Base-by-base conservation (phyloP, 176 grass and related monocot species). In the Musa troglodytarum region DNA sequence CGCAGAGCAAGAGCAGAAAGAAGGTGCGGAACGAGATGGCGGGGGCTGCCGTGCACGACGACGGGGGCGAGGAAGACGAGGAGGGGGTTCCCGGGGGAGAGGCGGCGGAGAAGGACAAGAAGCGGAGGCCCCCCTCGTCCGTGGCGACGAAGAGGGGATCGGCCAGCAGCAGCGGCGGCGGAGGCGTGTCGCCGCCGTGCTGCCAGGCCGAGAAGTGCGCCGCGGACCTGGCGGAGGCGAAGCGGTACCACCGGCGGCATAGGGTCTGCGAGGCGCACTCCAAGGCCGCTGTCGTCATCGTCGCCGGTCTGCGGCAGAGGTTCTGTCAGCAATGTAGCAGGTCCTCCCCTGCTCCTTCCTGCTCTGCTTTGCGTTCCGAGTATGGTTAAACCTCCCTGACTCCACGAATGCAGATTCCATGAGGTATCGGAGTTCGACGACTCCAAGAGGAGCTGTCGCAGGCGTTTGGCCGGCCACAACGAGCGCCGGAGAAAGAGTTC, bases 271-370 rank as follows among this genome's bases (percentile, higher is more conserved):
- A 91, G 84, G 34, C 72, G 43, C 94, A 98, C 80, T 75, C 86
- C 43, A 98, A 93, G 82, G 86, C 86, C 4, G 53, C 82, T 58
- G 84, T 91, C 50, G 94, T 93, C 21, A 53, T 98, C 82, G 90
- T 93, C 68, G 84, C 86, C 22, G 94, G 94, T 50, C 83, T 93
- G 49, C 90, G 84, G 65, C 94, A 98, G 82, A 86, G 94, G 83
- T 98, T 98, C 84, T 98, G 94, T 81, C 94, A 98, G 84, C 94
- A 98, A 93, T 98, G 94, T 85, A 98, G 94, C 88, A 82, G 94
- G 94, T 98, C 10, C 68, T 72, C 20, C 7, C 51, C 54, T 54
- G 66, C 17, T 9, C 54, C 78, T 56, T 17, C 55, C 21, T 25
- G 49, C 49, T 23, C 63, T 57, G 11, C 28, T 21, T 20, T 25